Evolutionary conservation across 129 eudicot species (phyloP), one percentile per base, ranked within the genome.

Genomic region (Rutidosis leptorrhynchoides): DNA sequence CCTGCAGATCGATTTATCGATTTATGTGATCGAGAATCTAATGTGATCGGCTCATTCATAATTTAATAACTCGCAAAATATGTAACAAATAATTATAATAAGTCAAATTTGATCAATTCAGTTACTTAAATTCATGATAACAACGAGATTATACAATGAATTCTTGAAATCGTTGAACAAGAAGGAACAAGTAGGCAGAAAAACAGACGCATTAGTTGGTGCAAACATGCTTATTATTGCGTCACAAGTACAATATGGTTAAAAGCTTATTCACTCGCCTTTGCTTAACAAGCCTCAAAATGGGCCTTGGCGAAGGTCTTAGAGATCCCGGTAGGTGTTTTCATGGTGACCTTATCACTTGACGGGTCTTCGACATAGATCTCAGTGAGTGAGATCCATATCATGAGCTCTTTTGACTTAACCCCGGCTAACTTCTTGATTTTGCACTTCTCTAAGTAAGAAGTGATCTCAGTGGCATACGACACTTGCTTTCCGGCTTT

Each of bases 401-500:
- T 23, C 35, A 87, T 53, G 11, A 87, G 62, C 83, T 87, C 95
- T 81, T 84, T 87, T 4, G 81, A 52, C 80, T 81, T 87, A 3
- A 83, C 83, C 4, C 90, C 95, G 0, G 85, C 71, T 16, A 84
- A 63, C 64, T 84, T 79, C 74, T 77, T 77, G 72, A 87, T 82
- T 80, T 74, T 82, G 12, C 46, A 11, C 46, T 40, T 40, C 46
- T 40, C 46, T 0, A 40, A 11, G n/a, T 40, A 40, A 16, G 46
- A 40, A 40, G 46, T 40, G 46, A 40, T 40, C 16, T 40, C 46
- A 5, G 46, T 40, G 46, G 46, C 46, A 40, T 11, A 40, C 46
- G 46, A 40, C 46, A 40, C 46, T 3, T 40, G 46, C 46, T 40
- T 40, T 11, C 46, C 46, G 0, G 46, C 46, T 3, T 40, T 40